Conservation (phyloP, 768 basidiomycete species). For the Cubamyces sp. region DNA sequence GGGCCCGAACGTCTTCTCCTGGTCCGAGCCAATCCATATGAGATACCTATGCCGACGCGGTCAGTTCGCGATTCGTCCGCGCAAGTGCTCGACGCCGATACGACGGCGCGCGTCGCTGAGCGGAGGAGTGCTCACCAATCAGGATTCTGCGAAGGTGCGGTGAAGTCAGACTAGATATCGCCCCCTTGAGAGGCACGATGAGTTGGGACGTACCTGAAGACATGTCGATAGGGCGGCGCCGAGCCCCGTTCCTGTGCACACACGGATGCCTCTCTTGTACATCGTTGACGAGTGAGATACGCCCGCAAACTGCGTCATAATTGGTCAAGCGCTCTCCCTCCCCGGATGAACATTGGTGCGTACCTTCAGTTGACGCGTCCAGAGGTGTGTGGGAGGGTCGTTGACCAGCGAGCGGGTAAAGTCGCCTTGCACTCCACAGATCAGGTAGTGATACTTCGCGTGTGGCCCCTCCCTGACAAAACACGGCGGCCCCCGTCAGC, state of each 20-base stretch:
- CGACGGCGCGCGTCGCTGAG: background rate
- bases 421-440: constrained; percentile 51
- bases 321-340: background rate
- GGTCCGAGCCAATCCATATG: constrained; percentile 50
- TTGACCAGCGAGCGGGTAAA: constrained; percentile 47
- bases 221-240: constrained; percentile 50
- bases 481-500: constrained; percentile 17
- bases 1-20: constrained; percentile 49
- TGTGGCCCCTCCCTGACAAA: constrained; percentile 42
- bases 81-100: constrained; percentile 17
- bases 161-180: background rate
- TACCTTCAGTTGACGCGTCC: constrained; percentile 51
- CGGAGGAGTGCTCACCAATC: constrained; percentile 37
- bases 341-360: background rate
- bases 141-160: constrained; percentile 30
- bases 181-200: background rate
- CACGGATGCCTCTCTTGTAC: constrained; percentile 48
- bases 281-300: constrained; percentile 48
- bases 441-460: constrained; percentile 47
- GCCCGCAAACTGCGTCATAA: constrained; percentile 41
- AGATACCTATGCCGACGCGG: constrained; percentile 36
- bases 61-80: constrained; percentile 1
- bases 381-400: constrained; percentile 43
- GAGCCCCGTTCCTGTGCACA: constrained; percentile 50
- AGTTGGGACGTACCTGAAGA: constrained; percentile 37